phyloP scores from a whole-genome alignment of 164 flowering plant species.

The Tinospora cordifolia region DNA sequence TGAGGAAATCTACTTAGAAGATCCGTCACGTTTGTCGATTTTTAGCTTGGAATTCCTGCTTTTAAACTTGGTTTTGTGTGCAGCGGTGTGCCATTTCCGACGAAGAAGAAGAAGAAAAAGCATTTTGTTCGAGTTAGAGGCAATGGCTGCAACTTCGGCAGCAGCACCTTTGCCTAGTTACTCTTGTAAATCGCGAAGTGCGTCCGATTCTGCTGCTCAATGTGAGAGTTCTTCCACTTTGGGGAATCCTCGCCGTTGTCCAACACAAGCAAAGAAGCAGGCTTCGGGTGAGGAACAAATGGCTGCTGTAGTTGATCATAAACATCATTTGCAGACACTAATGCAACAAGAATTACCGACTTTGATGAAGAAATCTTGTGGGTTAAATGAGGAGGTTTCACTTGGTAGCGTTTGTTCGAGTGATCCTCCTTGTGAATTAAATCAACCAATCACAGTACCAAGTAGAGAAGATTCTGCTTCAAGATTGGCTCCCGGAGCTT shows the following conservation, averaged over 20 bases:
- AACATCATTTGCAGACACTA: constrained; percentile 18
- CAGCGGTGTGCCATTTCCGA: background rate
- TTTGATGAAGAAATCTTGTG: constrained; percentile 18
- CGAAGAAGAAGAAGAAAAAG: background rate
- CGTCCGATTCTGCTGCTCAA: constrained; percentile 17
- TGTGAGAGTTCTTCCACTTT: constrained; percentile 20
- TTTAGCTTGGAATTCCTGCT: constrained; percentile 7
- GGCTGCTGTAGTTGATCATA: constrained; percentile 18
- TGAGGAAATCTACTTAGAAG: constrained; percentile 7
- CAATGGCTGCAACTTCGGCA: constrained; percentile 18
- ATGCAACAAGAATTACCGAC: constrained; percentile 23
- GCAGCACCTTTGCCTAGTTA: constrained; percentile 12
- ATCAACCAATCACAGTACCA: constrained; percentile 11
- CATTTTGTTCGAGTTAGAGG: constrained; percentile 10
- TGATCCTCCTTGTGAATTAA: constrained; percentile 15
- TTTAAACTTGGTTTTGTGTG: background rate
- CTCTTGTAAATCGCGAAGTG: constrained; percentile 30
- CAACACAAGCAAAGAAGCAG: constrained; percentile 22
- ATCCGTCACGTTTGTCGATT: background rate
- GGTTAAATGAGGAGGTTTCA: constrained; percentile 24
- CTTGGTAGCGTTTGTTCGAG: constrained; percentile 7
- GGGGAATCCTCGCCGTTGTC: constrained; percentile 22
- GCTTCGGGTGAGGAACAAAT: constrained; percentile 16
- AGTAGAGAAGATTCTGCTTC: constrained; percentile 6
- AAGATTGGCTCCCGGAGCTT: constrained; percentile 12